Conservation (phyloP, 345 rosid genomes). For the Citrus australasica region DNA sequence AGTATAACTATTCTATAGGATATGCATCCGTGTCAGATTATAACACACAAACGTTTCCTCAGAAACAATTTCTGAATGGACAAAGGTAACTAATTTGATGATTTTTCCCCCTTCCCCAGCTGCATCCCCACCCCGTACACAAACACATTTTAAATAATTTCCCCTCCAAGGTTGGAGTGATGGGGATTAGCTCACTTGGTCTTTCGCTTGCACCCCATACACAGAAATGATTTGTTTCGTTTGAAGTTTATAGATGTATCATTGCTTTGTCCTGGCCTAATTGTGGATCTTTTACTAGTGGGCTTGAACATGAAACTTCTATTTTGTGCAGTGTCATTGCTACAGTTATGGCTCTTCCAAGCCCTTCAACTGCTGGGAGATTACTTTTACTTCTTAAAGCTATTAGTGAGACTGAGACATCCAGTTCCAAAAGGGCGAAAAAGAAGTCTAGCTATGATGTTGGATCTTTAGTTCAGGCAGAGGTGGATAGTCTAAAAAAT, state of each 20-base stretch:
- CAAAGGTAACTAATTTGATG: conserved; percentile 51
- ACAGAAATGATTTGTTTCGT: not conserved
- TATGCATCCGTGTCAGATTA: conserved; percentile 81
- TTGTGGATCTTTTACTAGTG: not conserved
- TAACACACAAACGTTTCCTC: conserved; percentile 74
- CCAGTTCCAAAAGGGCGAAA: conserved; percentile 76
- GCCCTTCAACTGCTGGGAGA: conserved; percentile 62
- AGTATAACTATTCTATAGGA: conserved; percentile 65
- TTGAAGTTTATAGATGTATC: not conserved
- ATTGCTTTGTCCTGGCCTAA: not conserved
- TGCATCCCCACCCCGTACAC: not conserved
- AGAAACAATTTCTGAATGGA: conserved; percentile 61
- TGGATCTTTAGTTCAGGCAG: conserved; percentile 84
- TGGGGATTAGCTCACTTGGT: not conserved
- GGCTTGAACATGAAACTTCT: conserved; percentile 11
- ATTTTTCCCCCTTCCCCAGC: not conserved
- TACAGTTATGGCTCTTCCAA: conserved; percentile 67
- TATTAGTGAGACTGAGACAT: conserved; percentile 55
- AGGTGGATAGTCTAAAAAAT: conserved; percentile 47
- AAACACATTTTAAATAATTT: too few relatives aligned
- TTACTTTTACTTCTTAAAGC: conserved; percentile 82
- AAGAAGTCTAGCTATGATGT: conserved; percentile 61
- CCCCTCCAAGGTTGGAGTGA: not conserved
- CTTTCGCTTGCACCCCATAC: not conserved
- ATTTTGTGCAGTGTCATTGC: conserved; percentile 61